Base-by-base conservation (phyloP, 208 protist genomes). In the Vickermania spadyakhi region DNA sequence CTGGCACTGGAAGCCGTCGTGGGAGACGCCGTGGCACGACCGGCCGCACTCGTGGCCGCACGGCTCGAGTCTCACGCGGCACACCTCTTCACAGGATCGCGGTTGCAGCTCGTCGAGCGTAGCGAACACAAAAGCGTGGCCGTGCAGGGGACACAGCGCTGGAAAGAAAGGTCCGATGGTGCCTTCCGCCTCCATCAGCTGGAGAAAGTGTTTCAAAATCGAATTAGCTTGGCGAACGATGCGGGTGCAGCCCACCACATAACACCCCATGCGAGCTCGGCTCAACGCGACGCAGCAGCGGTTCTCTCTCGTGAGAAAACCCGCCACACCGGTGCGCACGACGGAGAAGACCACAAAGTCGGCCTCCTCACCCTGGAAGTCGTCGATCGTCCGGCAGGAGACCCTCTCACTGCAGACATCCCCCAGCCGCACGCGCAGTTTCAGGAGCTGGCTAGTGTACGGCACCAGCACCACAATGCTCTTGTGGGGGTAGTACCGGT, bases 301-400 rank as follows among this genome's bases (percentile, higher is more conserved):
- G 51, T 70, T 68, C 18, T 70, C 60, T 3, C 13, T 11, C 22
- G 42, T 62, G 36, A 70, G 45, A 52, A 67, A 67, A 3, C 65
- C 65, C 5, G 25, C 5, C 25, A 60, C 31, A 18, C 23, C 29
- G 3, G 65, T 84, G 28, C 89, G 76, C 18, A 93, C 83, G 2
- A 86, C 36, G 14, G 79, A 86, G 18, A 91, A 18, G 42, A 96
- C 66, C 21, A 96, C 70, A 14, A 94, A 50, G 21, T 91, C 73
- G 21, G 68, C 68, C 70, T 95, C 87, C 52, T 86, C 70, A 18
- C 89, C 87, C 52, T 96, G 89, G 63, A 69, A 94, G 56, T 72
- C 64, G 71, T 94, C 87, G 1, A 96, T 58, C 2, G 86, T 93
- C n/a, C 55, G 13, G 31, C 82, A 30, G n/a, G 30, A 54, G 3